Percentiles rank a stretch among this genome's conserved stretches.
Evolutionary conservation across 2,329 filamentous ascomycete species (phyloP).

Genomic region (Leptodontidium sp.): DNA sequence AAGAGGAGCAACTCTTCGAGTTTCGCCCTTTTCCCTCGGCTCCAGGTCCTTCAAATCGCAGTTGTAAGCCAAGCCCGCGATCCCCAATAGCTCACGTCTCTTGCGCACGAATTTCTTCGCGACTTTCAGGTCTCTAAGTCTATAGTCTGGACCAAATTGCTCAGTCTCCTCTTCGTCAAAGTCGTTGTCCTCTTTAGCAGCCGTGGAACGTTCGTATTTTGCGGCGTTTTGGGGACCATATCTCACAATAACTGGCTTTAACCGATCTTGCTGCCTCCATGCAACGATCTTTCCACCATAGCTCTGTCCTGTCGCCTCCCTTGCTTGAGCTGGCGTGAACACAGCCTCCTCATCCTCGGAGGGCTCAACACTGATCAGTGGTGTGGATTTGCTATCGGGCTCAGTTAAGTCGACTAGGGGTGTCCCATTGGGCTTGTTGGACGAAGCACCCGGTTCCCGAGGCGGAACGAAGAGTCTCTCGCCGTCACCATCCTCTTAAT

Average conservation of each 20-base stretch:
- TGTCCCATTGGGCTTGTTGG: too few species aligned
- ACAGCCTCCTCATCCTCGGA: not conserved
- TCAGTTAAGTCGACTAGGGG: not conserved
- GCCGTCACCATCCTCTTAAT: not conserved
- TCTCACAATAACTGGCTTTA: constrained; percentile 12
- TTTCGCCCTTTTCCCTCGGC: not conserved
- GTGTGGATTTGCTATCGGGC: not conserved
- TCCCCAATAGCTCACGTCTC: not conserved
- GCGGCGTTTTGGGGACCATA: constrained; percentile 9
- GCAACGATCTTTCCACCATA: not conserved
- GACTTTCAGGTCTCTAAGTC: not conserved
- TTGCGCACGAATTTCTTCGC: not conserved
- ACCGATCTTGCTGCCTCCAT: not conserved
- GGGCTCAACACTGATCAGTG: not conserved
- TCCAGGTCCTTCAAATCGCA: constrained; percentile 2
- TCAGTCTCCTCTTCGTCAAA: not conserved
- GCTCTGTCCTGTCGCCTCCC: constrained; percentile 6
- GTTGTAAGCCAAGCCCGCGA: constrained; percentile 7
- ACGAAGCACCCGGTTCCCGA: not conserved
- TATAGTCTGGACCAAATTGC: not conserved
- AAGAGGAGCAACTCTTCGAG: constrained; percentile 10
- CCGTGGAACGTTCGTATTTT: constrained; percentile 2
- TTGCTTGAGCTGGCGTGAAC: constrained; percentile 11
- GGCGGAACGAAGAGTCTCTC: not conserved
- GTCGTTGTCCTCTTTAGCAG: not conserved